phyloP scores from a whole-genome alignment of 2,329 filamentous ascomycete genomes.

The Fusarium transvaalense region DNA sequence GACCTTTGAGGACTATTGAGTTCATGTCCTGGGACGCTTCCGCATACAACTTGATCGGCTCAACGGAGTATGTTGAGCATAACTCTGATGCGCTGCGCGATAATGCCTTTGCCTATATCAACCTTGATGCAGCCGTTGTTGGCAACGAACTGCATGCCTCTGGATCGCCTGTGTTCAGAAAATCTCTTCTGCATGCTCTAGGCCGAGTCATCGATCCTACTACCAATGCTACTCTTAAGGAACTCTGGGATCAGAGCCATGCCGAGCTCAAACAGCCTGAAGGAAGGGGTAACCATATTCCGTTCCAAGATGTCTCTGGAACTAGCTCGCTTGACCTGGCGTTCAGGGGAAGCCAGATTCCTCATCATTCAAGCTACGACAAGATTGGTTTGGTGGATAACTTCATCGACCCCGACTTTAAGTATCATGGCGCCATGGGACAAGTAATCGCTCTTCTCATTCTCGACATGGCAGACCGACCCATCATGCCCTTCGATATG shows the following conservation, averaged over 20 bases:
- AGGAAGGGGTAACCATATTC: conserved; percentile 83
- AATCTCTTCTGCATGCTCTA: conserved; percentile 78
- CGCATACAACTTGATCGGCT: conserved; percentile 93
- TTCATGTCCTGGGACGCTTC: conserved; percentile 97
- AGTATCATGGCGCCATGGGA: conserved; percentile 82
- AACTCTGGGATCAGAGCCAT: conserved; percentile 78
- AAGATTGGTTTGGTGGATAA: conserved; percentile 87
- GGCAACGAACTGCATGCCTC: conserved; percentile 81
- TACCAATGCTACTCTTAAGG: conserved; percentile 77
- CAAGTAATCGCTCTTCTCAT: conserved; percentile 86
- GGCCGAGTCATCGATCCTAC: conserved; percentile 79
- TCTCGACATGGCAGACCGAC: conserved; percentile 84
- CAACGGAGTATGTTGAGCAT: conserved; percentile 93
- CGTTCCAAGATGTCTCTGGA: conserved; percentile 92
- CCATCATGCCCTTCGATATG: conserved; percentile 86
- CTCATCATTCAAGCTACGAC: conserved; percentile 89
- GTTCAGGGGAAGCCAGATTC: conserved; percentile 76
- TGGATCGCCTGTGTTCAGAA: conserved; percentile 84
- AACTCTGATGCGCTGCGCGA: conserved; percentile 78
- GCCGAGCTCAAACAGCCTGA: conserved; percentile 76
- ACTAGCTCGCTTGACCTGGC: conserved; percentile 88
- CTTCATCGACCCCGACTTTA: conserved; percentile 84
- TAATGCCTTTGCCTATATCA: conserved; percentile 88
- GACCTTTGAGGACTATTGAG: conserved; percentile 91
- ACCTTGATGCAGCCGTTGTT: conserved; percentile 85